Base-by-base conservation (phyloP, 371 early-diverging fungal genomes). In the Mortierella sp. region DNA sequence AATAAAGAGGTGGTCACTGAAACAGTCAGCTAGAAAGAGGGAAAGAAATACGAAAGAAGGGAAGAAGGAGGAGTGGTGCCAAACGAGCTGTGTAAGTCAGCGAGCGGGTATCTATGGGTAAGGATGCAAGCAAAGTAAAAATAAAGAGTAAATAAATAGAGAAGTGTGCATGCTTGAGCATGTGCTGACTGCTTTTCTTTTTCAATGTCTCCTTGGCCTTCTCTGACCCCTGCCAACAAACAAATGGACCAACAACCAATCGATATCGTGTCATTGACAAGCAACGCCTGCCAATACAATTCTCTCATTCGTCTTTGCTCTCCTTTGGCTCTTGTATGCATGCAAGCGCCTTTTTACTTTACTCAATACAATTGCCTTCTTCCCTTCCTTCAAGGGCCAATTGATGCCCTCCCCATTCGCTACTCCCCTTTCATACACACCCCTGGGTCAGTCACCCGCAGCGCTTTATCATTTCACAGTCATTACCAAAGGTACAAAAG, bases 171-270 rank as follows among this genome's bases (percentile, higher is more conserved):
- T 61, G 50, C 16, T 50, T 50, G 43, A 6, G 3, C 14, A 14
- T 50, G 3, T 16, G 3, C 11, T 50, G 50, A 50, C 50, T 50
- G 50, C 50, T 50, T 16, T 16, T 50, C n/a, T 50, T 14, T 50
- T 50, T 50, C 16, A 50, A 50, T 50, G 50, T 50, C 50, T 14
- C 2, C 50, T 16, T 40, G 43, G 2, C 43, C 43, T 57, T 13
- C 59, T 31, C n/a, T 24, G 21, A 4, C n/a, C 71, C 40, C 44
- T 46, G 71, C n/a, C 0, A 28, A 75, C 78, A 82, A 82, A 82
- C 82, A 82, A 72, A 82, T 82, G 55, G 59, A 75, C 82, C 75
- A 82, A 82, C 78, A 82, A 78, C 79, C 78, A 72, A 75, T 61
- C 69, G 76, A 69, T 73, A 82, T 79, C 76, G 82, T 79, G 79